These are phyloP conservation scores for Exophiala bonariae DNA, from an alignment of 2,329 filamentous ascomycete species.

Conservation along the genomic window DNA sequence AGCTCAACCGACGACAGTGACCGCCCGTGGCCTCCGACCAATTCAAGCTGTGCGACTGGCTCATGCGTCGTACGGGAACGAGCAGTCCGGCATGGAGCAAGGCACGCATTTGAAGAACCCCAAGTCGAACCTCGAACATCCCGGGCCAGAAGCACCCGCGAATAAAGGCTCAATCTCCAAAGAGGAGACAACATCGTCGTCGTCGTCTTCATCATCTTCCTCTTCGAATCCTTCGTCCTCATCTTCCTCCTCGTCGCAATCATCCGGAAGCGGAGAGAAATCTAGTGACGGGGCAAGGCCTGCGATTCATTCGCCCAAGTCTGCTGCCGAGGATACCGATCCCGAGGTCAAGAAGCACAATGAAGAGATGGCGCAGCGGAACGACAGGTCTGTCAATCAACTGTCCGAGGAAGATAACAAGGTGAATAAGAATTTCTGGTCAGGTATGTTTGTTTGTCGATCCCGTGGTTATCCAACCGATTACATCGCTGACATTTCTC, in stretches of 20 bases:
- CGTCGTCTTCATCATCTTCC: neutral
- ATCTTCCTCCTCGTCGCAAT: constrained; percentile 1
- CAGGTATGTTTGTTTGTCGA: constrained; percentile 15
- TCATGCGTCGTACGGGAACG: constrained; percentile 23
- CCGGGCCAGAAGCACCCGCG: constrained; percentile 26
- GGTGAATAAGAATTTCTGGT: constrained; percentile 29
- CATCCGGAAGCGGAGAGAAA: neutral
- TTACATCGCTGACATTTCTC: constrained; percentile 3
- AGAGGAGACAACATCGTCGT: neutral
- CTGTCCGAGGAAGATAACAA: constrained; percentile 28
- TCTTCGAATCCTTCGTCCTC: constrained; percentile 5
- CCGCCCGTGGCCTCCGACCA: neutral
- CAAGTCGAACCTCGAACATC: constrained; percentile 25
- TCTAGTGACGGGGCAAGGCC: constrained; percentile 15
- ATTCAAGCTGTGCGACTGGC: constrained; percentile 18
- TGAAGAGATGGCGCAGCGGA: constrained; percentile 18
- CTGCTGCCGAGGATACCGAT: constrained; percentile 26
- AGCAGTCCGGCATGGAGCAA: constrained; percentile 25
- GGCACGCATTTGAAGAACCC: constrained; percentile 23
- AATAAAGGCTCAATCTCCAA: no score
- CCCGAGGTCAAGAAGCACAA: constrained; percentile 28
- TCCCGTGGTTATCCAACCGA: neutral
- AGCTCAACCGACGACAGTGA: no score
- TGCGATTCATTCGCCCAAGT: constrained; percentile 24
- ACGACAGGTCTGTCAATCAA: constrained; percentile 24